Evolutionary conservation across 2,329 filamentous ascomycete species (phyloP), one percentile per base, ranked within the genome.

Genomic region (Stemphylium vesicarium): DNA sequence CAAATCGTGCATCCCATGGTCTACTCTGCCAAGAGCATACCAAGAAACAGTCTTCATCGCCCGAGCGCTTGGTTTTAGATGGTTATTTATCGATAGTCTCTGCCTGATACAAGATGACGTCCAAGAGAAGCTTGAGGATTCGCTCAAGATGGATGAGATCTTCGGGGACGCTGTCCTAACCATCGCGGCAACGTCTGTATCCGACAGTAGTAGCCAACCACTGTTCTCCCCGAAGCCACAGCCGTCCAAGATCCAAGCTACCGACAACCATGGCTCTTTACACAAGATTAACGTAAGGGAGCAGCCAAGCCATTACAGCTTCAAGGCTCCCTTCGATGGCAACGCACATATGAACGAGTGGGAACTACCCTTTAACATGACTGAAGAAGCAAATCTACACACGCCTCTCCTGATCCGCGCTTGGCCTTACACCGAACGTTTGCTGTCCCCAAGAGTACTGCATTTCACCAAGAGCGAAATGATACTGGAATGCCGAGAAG

Each of bases 31-130:
- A 12, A 69, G 57, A 44, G 67, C 70, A 3, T 70, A 75, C 32
- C 73, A 75, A 56, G 70, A 77, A 44, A 72, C 73, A 7, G 54
- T 76, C 6, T 49, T 68, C 6, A 60, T 75, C n/a, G 73, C 74
- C 2, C 62, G 69, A 31, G 64, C 69, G 26, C 61, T 76, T n/a
- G 72, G 72, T 3, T 64, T 76, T 37, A 67, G 68, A 5, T 76
- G 69, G 57, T 57, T 77, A 0, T 77, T 73, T 67, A 71, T 76
- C 32, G 75, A 77, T 50, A 59, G 66, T 4, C 50, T 75, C 10
- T 75, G 72, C 51, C 60, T 75, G 1, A 26, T 73, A 11, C 72
- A 75, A 50, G 69, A 74, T 41, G 71, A 74, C 38, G 42, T 40
- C 15, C 43, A 59, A 7, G 63, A 72, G 15, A 73, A 66, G 46